Percentiles rank a stretch among this genome's conserved stretches.
Evolutionary conservation across 2,329 filamentous ascomycete species (phyloP).

Genomic region (Podosphaera xanthii): DNA sequence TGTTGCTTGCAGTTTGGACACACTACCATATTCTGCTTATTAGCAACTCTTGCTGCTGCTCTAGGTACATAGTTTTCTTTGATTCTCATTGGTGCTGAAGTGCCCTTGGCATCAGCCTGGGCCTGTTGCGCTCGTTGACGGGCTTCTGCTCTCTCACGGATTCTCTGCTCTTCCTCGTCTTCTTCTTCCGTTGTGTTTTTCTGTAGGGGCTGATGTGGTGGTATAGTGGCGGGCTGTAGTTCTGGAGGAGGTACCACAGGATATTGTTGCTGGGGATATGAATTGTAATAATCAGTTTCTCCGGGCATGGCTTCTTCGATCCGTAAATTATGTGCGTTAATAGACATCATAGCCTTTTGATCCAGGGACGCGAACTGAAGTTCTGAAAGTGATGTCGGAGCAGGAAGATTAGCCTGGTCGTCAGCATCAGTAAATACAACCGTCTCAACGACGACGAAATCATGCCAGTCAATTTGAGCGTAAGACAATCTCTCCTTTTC

Average conservation of each 20-base stretch:
- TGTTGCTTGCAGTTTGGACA: conserved; percentile 88
- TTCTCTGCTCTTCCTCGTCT: conserved; percentile 39
- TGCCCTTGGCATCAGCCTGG: conserved; percentile 52
- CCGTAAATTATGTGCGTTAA: conserved; percentile 50
- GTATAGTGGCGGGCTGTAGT: conserved; percentile 16
- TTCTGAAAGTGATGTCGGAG: conserved; percentile 73
- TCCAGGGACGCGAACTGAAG: conserved; percentile 86
- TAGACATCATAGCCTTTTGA: conserved; percentile 77
- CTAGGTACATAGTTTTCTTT: conserved; percentile 80
- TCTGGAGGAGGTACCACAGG: conserved; percentile 22
- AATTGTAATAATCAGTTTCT: conserved; percentile 38
- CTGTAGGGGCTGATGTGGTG: conserved; percentile 13
- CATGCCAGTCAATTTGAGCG: conserved; percentile 90
- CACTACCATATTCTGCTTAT: conserved; percentile 42
- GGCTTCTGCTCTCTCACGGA: conserved; percentile 37
- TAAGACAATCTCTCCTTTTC: conserved; percentile 57
- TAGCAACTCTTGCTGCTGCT: conserved; percentile 48
- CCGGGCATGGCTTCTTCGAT: conserved; percentile 91
- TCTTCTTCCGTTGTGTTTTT: conserved; percentile 21
- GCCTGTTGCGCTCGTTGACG: conserved; percentile 47
- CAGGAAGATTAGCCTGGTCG: conserved; percentile 64
- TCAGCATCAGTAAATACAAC: conserved; percentile 80
- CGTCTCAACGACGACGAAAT: conserved; percentile 89
- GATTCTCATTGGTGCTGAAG: conserved; percentile 59
- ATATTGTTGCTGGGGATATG: conserved; percentile 19